These are phyloP conservation scores for Schoenoplectus tabernaemontani DNA, from an alignment of 202 grass and related monocot species.

Conservation along the genomic window DNA sequence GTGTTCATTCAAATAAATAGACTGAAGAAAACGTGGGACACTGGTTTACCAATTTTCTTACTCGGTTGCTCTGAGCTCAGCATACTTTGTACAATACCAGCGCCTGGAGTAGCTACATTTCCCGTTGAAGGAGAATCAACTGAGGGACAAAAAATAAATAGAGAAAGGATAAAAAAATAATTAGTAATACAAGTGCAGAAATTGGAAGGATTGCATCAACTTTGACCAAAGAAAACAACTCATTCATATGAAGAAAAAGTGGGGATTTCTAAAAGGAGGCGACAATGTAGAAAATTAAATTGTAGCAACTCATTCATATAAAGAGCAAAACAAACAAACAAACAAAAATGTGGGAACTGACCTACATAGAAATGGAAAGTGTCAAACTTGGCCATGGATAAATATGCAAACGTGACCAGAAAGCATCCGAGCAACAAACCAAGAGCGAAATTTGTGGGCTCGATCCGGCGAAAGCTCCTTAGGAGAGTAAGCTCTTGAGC, in stretches of 20 bases:
- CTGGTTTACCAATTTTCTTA: too few species aligned
- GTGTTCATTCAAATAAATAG: neutral
- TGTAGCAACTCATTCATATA: neutral
- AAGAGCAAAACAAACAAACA: neutral
- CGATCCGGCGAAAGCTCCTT: slow-evolving; percentile 47
- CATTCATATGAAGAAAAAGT: neutral
- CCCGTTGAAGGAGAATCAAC: neutral
- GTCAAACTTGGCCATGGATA: slow-evolving; percentile 60
- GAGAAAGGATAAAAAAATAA: neutral
- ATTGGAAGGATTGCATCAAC: neutral
- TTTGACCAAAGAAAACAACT: neutral
- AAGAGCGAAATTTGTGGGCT: slow-evolving; percentile 42
- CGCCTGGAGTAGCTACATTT: slow-evolving; percentile 10
- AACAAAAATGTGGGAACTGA: neutral
- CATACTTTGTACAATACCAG: neutral
- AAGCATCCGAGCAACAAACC: slow-evolving; percentile 54
- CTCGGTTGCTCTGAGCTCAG: slow-evolving; percentile 13
- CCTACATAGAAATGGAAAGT: slow-evolving; percentile 41
- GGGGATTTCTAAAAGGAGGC: too few species aligned
- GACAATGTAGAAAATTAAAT: slow-evolving; percentile 15
- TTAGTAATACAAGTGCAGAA: neutral
- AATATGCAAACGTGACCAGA: slow-evolving; percentile 57
- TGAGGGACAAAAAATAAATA: neutral
- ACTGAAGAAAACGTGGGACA: neutral
- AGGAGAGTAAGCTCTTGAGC: slow-evolving; percentile 29